Evolutionary conservation across 2,329 filamentous ascomycete species (phyloP).

Genomic region (Raffaelea deltoideospora): DNA sequence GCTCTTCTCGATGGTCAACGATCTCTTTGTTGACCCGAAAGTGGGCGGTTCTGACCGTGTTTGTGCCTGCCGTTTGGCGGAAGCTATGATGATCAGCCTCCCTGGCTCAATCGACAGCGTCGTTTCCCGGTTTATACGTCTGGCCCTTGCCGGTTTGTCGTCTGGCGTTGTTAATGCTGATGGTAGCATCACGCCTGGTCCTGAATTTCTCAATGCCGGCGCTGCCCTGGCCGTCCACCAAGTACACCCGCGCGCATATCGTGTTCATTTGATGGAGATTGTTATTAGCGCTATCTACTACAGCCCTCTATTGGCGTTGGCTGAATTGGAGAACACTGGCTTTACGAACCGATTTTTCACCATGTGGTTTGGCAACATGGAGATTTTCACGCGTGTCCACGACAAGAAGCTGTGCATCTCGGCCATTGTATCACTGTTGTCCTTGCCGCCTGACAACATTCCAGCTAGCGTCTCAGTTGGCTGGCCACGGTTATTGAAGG

Average conservation of each 20-base stretch:
- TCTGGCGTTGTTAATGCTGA: slow-evolving; percentile 38
- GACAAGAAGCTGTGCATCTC: slow-evolving; percentile 98
- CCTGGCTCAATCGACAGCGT: slow-evolving; percentile 78
- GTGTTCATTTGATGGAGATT: slow-evolving; percentile 96
- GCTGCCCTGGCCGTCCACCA: slow-evolving; percentile 8
- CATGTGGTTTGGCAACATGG: slow-evolving; percentile 93
- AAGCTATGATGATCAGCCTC: slow-evolving; percentile 93
- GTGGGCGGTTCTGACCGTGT: slow-evolving; percentile 89
- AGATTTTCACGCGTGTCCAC: slow-evolving; percentile 82
- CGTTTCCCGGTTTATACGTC: slow-evolving; percentile 72
- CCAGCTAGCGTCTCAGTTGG: slow-evolving; percentile 87
- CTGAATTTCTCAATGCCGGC: slow-evolving; percentile 3
- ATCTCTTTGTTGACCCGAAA: slow-evolving; percentile 86
- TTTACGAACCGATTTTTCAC: slow-evolving; percentile 99
- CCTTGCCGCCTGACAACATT: slow-evolving; percentile 64
- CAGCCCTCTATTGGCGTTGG: slow-evolving; percentile 72
- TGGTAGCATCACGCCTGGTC: slow-evolving; percentile 7
- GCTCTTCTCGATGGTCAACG: slow-evolving; percentile 82
- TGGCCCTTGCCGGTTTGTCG: slow-evolving; percentile 72
- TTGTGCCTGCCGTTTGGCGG: slow-evolving; percentile 92
- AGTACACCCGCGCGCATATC: slow-evolving; percentile 79
- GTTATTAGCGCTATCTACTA: slow-evolving; percentile 98
- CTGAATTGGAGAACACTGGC: slow-evolving; percentile 74
- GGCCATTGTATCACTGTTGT: slow-evolving; percentile 75
- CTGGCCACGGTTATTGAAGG: slow-evolving; percentile 75